These are phyloP conservation scores for Pseudogymnoascus sp. DNA, from an alignment of 2,329 filamentous ascomycete species.

Conservation along the genomic window DNA sequence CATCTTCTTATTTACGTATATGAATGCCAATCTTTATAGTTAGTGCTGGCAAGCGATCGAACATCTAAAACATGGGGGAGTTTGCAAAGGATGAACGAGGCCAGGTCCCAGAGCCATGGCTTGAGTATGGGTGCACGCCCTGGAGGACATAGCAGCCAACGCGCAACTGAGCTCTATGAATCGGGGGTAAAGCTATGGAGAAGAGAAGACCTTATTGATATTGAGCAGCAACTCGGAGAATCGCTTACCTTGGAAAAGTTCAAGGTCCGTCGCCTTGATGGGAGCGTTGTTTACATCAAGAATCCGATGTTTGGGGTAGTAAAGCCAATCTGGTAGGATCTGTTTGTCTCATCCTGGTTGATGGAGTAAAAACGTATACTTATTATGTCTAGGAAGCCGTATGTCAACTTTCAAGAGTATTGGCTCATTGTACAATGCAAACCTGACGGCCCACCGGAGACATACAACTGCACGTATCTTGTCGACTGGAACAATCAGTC, in stretches of 20 bases:
- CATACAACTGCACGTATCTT: constrained; percentile 28
- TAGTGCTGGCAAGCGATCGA: background rate
- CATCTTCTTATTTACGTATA: background rate
- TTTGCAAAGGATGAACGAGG: background rate
- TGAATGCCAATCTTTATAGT: background rate
- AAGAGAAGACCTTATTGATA: constrained; percentile 21
- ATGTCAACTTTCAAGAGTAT: constrained; percentile 25
- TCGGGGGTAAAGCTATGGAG: constrained; percentile 23
- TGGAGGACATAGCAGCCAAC: constrained; percentile 19
- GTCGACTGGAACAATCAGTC: constrained; percentile 25
- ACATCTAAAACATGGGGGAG: background rate
- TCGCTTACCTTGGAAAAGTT: constrained; percentile 22
- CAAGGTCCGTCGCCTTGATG: constrained; percentile 26
- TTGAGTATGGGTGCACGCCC: constrained; percentile 17
- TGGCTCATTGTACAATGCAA: constrained; percentile 19
- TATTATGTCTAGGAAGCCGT: constrained; percentile 21
- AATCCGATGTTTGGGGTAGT: constrained; percentile 23
- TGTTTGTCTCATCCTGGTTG: background rate
- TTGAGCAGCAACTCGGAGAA: constrained; percentile 25
- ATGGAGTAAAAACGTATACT: constrained; percentile 11
- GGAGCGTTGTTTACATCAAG: constrained; percentile 21
- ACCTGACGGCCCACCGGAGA: constrained; percentile 22
- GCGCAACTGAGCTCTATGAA: constrained; percentile 21
- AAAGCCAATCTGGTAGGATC: constrained; percentile 24
- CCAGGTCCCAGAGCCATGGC: constrained; percentile 24